Base-by-base conservation (phyloP, 2,329 filamentous ascomycete species). In the Lomentospora prolificans region DNA sequence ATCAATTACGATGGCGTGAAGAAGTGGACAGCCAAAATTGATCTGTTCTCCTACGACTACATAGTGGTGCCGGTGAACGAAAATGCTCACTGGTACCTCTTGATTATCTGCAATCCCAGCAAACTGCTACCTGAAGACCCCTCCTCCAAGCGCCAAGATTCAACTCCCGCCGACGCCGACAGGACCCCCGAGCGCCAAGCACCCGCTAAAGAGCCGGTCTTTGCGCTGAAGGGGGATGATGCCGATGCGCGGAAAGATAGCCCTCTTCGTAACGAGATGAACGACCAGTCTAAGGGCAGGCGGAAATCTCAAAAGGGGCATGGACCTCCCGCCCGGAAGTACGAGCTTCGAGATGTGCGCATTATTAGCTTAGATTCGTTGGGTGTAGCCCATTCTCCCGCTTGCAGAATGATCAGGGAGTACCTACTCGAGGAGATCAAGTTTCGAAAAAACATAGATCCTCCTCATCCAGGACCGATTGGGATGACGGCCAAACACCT, bases 51-150 rank as follows among this genome's bases (percentile, higher is more conserved):
- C 4, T 90, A 89, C 62, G 89, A 96, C 65, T 96, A 91, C 67
- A 84, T 97, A 57, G 78, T 97, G 9, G 87, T 99, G 5, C 94
- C 94, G 0, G 89, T 99, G 67, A 95, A 96, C 63, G 88, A 96
- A 65, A 76, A 82, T 61, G 72, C 76, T 1, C 94, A 99, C 69
- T 99, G 95, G 94, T 97, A 94, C 69, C 75, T 97, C 61, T 90
- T 90, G 12, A 92, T 99, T 56, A 92, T 99, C 54, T 96, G 90
- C 78, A 96, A 99, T 64, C 78, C 92, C 2, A 80, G 82, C 3
- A 84, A 78, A 53, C 75, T 94, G 22, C 64, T 82, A 6, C 67
- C 59, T 22, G 44, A 57, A 22, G 50, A 57, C 17, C 12, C 17
- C n/a, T 28, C 53, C 14, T 57, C 58, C 5, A 54, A 60, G 24